Percentiles rank a stretch among this genome's conserved stretches.
These are phyloP conservation scores for Wickerhamiella cacticola DNA, from an alignment of 805 yeast genomes.

Conservation along the genomic window DNA sequence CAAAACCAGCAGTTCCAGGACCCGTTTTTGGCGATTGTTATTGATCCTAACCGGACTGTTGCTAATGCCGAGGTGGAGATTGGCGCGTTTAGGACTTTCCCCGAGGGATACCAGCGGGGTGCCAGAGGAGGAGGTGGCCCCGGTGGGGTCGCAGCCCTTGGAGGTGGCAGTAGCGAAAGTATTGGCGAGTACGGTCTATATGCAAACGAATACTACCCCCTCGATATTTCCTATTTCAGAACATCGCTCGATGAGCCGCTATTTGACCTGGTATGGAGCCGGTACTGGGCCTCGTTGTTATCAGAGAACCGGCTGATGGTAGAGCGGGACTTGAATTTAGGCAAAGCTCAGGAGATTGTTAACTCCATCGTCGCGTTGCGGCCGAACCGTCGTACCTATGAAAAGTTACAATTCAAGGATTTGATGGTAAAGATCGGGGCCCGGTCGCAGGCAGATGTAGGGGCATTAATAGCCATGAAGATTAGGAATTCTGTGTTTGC, in stretches of 20 bases:
- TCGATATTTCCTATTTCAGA: constrained; percentile 50
- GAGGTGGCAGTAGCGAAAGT: background rate
- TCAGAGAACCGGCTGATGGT: constrained; percentile 11
- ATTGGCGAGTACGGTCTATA: constrained; percentile 53
- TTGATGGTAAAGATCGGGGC: background rate
- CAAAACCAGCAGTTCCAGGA: constrained; percentile 91
- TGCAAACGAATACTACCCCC: constrained; percentile 53
- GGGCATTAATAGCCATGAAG: constrained; percentile 8
- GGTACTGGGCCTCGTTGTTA: constrained; percentile 15
- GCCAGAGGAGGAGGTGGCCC: no score
- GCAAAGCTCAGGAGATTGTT: constrained; percentile 6
- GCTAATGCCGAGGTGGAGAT: constrained; percentile 87
- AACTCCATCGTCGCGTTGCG: background rate
- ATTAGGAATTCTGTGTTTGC: constrained; percentile 3
- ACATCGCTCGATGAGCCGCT: constrained; percentile 40
- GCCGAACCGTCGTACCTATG: constrained; percentile 1
- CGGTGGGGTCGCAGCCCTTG: background rate
- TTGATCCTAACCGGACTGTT: constrained; percentile 94
- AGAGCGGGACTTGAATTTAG: constrained; percentile 5
- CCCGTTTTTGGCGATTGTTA: constrained; percentile 93
- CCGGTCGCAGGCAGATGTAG: constrained; percentile 8
- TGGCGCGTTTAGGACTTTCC: constrained; percentile 70
- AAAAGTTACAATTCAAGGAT: background rate
- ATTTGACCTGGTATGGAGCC: constrained; percentile 27
- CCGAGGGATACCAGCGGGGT: constrained; percentile 2